phyloP scores from a whole-genome alignment of 1,284 basidiomycete species.

The Apiotrichum porosum region DNA sequence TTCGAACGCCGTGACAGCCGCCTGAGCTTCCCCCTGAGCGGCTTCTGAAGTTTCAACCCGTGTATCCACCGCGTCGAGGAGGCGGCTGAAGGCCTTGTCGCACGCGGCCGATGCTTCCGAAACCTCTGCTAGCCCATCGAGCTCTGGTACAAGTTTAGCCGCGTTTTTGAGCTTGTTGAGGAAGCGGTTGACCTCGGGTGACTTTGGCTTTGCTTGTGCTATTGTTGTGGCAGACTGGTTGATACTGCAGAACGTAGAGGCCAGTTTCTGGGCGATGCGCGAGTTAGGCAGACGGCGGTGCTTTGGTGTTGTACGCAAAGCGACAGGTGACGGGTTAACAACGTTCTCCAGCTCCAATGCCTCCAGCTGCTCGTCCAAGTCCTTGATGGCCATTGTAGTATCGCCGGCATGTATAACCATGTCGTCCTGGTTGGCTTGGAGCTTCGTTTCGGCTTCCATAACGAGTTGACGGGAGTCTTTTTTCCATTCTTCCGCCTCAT shows the following conservation, averaged over 20 bases:
- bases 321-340: slow-evolving; percentile 7
- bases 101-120: slow-evolving; percentile 15
- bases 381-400: background rate
- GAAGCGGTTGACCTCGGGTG: slow-evolving; percentile 3
- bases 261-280: slow-evolving; percentile 3
- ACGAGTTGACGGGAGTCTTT: slow-evolving; percentile 3
- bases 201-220: background rate
- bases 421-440: background rate
- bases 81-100: slow-evolving; percentile 22
- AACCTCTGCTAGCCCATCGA: slow-evolving; percentile 16
- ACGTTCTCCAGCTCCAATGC: slow-evolving; percentile 20
- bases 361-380: slow-evolving; percentile 23
- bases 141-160: slow-evolving; percentile 8
- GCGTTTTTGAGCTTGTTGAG: slow-evolving; percentile 9
- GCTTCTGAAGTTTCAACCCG: background rate
- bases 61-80: slow-evolving; percentile 26
- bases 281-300: slow-evolving; percentile 20
- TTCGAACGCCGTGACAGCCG: slow-evolving; percentile 3
- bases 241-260: slow-evolving; percentile 17
- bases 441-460: slow-evolving; percentile 1
- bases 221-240: slow-evolving; percentile 15
- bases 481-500: slow-evolving; percentile 10
- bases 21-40: slow-evolving; percentile 2
- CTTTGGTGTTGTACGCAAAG: slow-evolving; percentile 7
- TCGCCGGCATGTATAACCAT: background rate